These are phyloP conservation scores for Leonotis leonurus DNA, from an alignment of 257 asterid genomes.

Conservation along the genomic window DNA sequence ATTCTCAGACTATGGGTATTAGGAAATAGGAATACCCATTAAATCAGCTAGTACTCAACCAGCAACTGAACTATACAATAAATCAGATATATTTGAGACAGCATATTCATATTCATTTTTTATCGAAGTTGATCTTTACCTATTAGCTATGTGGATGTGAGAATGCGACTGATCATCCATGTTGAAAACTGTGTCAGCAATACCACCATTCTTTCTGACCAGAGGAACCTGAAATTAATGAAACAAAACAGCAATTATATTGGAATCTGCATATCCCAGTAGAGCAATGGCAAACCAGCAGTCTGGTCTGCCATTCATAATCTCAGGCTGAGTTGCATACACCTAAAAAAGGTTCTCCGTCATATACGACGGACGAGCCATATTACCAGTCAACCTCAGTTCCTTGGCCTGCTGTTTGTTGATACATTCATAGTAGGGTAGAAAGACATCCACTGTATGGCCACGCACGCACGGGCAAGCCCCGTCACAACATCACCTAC, in stretches of 20 bases:
- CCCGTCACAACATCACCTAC: slow-evolving; percentile 88
- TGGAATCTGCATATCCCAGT: slow-evolving; percentile 62
- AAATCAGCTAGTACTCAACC: background rate
- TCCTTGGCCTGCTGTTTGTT: slow-evolving; percentile 40
- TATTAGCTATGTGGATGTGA: slow-evolving; percentile 52
- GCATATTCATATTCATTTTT: background rate
- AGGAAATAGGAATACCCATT: background rate
- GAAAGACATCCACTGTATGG: slow-evolving; percentile 64
- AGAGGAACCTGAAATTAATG: slow-evolving; percentile 56
- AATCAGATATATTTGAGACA: background rate
- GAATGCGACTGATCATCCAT: slow-evolving; percentile 56
- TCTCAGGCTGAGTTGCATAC: slow-evolving; percentile 64
- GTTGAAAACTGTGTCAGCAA: slow-evolving; percentile 86
- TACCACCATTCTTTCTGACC: slow-evolving; percentile 88
- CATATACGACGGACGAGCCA: too few species aligned
- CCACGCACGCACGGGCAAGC: slow-evolving; percentile 76
- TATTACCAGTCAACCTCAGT: slow-evolving; percentile 40
- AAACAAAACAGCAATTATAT: background rate
- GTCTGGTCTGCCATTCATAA: slow-evolving; percentile 94
- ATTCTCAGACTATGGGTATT: background rate
- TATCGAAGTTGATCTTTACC: slow-evolving; percentile 32
- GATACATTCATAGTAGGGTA: slow-evolving; percentile 85
- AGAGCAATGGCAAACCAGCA: slow-evolving; percentile 66
- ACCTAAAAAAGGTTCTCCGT: slow-evolving; percentile 49
- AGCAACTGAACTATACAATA: background rate